Base-by-base conservation (phyloP, 1,284 basidiomycete species). In the Chiua sp. region DNA sequence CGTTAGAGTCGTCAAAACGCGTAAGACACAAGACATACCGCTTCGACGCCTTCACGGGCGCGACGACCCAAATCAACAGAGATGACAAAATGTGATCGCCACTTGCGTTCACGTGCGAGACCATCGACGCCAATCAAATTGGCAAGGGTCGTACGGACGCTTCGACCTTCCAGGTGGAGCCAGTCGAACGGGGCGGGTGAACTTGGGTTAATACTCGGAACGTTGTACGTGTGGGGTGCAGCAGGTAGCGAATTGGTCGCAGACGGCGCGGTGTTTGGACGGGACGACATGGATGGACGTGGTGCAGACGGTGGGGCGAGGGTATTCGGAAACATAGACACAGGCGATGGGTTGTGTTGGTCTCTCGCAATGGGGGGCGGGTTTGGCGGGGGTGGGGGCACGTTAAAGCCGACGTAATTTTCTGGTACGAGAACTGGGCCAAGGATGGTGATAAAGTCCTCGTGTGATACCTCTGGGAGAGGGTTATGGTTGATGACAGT, bases 401-500 rank as follows among this genome's bases (percentile, higher is more conserved):
- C 26, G 47, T 12, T 48, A 55, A 72, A 44, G 7, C 72, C 72
- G 77, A 65, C 28, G 65, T 88, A 92, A 69, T 92, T 92, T 69
- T 92, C 91, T 12, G 90, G 90, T 0, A 87, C 88, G 28, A 93
- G 83, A 22, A 93, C 71, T 16, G 91, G 92, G 0, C 91, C 89
- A 2, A 93, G 79, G 39, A 91, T 77, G 6, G 87, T 83, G 37
- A 93, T 85, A 65, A 93, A 93, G 65, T 93, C 91, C 63, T 93
- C 91, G 64, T 93, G 91, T 0, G 90, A 88, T 62, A 93, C 85
- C 65, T 93, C 91, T 1, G 91, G 91, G 7, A 93, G 79, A 4
- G 92, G 91, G 67, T 93, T 93, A 73, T 93, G 91, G 74, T 93
- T 92, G 66, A 93, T 85, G 52, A 93, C 87, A 8, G 90, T 87